phyloP scores from a whole-genome alignment of 2,329 filamentous ascomycete species.

The Cladosporium sp. region DNA sequence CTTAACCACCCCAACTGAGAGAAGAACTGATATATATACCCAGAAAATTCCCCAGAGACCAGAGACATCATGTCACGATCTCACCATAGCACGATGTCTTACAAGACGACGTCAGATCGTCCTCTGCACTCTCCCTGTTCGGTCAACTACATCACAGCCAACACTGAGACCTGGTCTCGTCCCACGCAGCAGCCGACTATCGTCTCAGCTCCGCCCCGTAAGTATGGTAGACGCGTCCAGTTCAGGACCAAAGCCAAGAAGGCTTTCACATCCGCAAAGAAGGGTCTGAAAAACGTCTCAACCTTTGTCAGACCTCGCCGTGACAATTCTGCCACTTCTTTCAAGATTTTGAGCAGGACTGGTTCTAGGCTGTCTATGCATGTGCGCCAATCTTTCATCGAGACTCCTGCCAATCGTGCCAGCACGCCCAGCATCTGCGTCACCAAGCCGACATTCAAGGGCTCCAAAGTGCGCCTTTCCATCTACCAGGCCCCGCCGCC shows the following conservation, averaged over 20 bases:
- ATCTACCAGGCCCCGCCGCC: neutral
- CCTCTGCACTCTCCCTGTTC: neutral
- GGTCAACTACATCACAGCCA: constrained; percentile 2
- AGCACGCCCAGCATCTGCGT: constrained; percentile 3
- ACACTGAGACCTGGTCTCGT: neutral
- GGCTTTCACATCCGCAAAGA: neutral
- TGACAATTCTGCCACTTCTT: neutral
- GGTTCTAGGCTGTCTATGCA: neutral
- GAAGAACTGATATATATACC: neutral
- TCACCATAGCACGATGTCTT: neutral
- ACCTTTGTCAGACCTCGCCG: neutral
- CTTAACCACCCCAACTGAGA: neutral
- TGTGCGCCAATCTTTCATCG: neutral
- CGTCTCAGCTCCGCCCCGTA: neutral
- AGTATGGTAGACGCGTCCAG: neutral
- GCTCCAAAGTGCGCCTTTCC: neutral
- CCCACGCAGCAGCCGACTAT: neutral
- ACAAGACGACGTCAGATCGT: neutral
- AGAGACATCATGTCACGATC: neutral
- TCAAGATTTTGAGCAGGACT: neutral
- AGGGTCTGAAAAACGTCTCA: neutral
- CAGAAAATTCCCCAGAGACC: neutral
- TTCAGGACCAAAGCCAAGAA: neutral
- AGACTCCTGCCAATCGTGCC: neutral
- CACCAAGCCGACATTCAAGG: neutral